A percentile compares a stretch with the other conserved stretches of the same genome.
phyloP scores from a whole-genome alignment of 1,284 basidiomycete species.

The Apiotrichum veenhuisii region DNA sequence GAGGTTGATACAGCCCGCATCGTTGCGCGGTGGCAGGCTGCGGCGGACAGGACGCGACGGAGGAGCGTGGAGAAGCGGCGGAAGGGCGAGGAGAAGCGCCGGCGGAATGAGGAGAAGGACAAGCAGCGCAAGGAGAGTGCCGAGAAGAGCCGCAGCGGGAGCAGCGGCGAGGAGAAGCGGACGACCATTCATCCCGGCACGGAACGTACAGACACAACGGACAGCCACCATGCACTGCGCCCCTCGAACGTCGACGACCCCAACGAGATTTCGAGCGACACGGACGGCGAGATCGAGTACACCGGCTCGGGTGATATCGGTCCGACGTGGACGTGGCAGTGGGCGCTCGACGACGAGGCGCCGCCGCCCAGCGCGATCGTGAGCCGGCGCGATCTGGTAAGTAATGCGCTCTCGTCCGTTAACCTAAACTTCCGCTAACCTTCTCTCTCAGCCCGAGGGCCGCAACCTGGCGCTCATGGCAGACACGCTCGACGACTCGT shows the following conservation, averaged over 20 bases:
- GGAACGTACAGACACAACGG: too few species aligned
- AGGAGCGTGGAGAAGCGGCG: constrained; percentile 4
- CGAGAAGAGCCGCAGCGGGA: too few species aligned
- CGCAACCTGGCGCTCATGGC: constrained; percentile 45
- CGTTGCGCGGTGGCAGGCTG: not conserved
- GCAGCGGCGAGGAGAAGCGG: too few species aligned
- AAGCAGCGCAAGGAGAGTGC: too few species aligned
- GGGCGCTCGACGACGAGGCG: constrained; percentile 48
- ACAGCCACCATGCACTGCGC: too few species aligned
- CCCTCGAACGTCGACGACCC: too few species aligned
- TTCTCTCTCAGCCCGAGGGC: constrained; percentile 38
- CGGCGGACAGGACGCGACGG: not conserved
- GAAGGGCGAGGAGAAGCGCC: constrained; percentile 10
- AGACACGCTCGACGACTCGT: constrained; percentile 37
- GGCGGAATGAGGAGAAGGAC: too few species aligned
- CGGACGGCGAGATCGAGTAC: not conserved
- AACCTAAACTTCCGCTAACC: too few species aligned
- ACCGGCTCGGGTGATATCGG: not conserved
- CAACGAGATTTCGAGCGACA: not conserved
- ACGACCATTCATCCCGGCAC: too few species aligned
- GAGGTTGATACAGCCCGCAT: constrained; percentile 27
- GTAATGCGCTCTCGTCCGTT: constrained; percentile 10
- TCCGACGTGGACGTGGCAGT: constrained; percentile 38
- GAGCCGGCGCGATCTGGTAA: constrained; percentile 45
- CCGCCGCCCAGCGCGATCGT: constrained; percentile 49